Conservation (phyloP, 2,329 filamentous ascomycete species). For the Pseudogymnoascus sp. region DNA sequence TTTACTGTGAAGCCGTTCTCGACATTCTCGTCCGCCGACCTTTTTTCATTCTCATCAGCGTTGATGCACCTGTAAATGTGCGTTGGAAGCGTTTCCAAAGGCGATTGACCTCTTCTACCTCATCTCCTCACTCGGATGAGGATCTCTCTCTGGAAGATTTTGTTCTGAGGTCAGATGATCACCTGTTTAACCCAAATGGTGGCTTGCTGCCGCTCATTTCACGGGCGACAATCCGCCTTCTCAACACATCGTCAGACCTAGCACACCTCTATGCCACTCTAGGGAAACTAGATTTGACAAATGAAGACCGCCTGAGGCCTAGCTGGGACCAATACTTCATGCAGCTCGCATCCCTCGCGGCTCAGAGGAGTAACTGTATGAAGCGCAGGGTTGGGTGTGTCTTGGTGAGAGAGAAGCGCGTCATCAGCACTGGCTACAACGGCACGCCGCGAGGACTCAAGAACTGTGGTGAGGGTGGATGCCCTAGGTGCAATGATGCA, state of each 20-base stretch:
- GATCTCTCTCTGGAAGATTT: slow-evolving; percentile 43
- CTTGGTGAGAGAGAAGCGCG: slow-evolving; percentile 73
- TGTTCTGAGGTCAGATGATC: slow-evolving; percentile 53
- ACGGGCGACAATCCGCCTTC: slow-evolving; percentile 71
- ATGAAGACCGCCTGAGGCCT: slow-evolving; percentile 72
- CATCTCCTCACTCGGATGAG: slow-evolving; percentile 19
- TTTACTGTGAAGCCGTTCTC: slow-evolving; percentile 62
- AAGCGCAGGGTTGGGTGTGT: slow-evolving; percentile 94
- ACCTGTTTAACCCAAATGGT: slow-evolving; percentile 59
- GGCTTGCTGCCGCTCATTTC: slow-evolving; percentile 71
- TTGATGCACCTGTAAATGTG: slow-evolving; percentile 79
- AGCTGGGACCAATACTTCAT: slow-evolving; percentile 98
- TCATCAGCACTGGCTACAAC: slow-evolving; percentile 95
- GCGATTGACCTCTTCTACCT: slow-evolving; percentile 28
- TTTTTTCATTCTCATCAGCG: slow-evolving; percentile 86
- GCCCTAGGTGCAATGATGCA: slow-evolving; percentile 73
- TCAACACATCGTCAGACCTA: slow-evolving; percentile 73
- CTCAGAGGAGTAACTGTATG: slow-evolving; percentile 94
- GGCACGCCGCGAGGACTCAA: slow-evolving; percentile 82
- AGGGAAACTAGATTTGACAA: slow-evolving; percentile 63
- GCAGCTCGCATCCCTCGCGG: slow-evolving; percentile 85
- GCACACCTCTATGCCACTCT: slow-evolving; percentile 65
- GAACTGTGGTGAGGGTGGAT: slow-evolving; percentile 92
- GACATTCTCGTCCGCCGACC: slow-evolving; percentile 71
- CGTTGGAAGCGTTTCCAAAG: slow-evolving; percentile 72